These are phyloP conservation scores for Eucalyptus camaldulensis DNA, from an alignment of 345 rosid genomes.

Conservation along the genomic window DNA sequence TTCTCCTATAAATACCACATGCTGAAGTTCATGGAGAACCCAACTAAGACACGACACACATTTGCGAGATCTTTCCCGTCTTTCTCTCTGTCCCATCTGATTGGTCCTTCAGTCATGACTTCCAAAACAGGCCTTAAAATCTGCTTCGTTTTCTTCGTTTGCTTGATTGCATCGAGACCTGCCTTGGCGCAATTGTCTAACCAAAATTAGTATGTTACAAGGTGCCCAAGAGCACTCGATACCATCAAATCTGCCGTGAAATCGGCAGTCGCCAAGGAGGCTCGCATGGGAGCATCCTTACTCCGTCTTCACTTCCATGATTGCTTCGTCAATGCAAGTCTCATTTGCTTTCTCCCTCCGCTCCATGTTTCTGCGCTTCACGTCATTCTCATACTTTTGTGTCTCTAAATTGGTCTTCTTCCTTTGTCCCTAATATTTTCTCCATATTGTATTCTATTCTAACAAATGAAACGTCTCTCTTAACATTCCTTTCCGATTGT, in stretches of 20 bases:
- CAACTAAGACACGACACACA: not conserved
- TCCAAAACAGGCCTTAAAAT: not conserved
- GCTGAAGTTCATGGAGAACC: not conserved
- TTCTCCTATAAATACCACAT: too few species aligned
- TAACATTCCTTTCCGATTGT: not conserved
- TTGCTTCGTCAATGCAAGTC: conserved; percentile 26
- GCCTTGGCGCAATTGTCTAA: not conserved
- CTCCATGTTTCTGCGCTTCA: not conserved
- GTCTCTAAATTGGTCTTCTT: not conserved
- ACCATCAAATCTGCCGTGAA: not conserved
- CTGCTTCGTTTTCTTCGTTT: not conserved
- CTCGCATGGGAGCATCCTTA: conserved; percentile 29
- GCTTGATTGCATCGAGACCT: not conserved
- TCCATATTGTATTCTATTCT: not conserved
- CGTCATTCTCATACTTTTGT: not conserved
- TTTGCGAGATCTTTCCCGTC: not conserved
- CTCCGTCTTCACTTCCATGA: conserved; percentile 24
- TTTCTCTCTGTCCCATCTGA: not conserved
- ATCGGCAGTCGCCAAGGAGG: conserved; percentile 5
- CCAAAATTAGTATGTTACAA: not conserved
- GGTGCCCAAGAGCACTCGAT: conserved; percentile 1
- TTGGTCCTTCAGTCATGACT: not conserved
- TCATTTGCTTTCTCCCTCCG: not conserved
- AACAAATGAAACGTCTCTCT: not conserved
- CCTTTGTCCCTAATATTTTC: not conserved